A percentile compares a stretch with the other conserved stretches of the same genome.
These are phyloP conservation scores for Teunomyces aglyptinius DNA, from an alignment of 805 yeast species.

Conservation along the genomic window DNA sequence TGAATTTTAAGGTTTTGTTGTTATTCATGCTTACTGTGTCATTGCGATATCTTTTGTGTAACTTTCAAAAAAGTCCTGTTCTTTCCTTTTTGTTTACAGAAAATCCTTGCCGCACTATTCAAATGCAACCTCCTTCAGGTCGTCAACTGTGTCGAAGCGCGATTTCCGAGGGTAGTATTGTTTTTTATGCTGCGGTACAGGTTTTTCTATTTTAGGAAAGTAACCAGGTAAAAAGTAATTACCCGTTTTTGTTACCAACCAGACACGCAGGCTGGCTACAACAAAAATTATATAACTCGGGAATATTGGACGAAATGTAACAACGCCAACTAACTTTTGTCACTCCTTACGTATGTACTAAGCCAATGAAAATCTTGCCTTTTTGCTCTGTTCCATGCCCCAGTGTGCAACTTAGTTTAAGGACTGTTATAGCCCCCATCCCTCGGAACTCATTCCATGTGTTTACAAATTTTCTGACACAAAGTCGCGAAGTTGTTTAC, in stretches of 20 bases:
- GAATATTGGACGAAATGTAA: background rate
- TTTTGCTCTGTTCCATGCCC: background rate
- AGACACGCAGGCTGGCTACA: background rate
- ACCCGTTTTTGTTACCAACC: background rate
- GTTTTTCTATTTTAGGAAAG: background rate
- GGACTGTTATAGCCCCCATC: background rate
- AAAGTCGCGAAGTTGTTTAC: conserved; percentile 3
- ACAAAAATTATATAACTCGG: background rate
- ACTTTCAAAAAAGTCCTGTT: background rate
- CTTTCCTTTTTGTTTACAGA: background rate
- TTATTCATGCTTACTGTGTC: too few relatives aligned
- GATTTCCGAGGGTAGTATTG: background rate
- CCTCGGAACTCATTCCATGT: background rate
- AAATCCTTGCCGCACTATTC: background rate
- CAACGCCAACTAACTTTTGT: conserved; percentile 2
- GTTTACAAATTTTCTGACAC: conserved; percentile 2
- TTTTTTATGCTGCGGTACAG: background rate
- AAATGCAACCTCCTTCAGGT: too few relatives aligned
- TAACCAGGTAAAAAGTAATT: background rate
- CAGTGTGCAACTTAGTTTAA: background rate
- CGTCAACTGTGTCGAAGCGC: background rate
- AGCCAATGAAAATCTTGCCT: background rate
- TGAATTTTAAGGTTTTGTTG: background rate
- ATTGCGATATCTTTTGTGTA: background rate
- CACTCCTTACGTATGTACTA: conserved; percentile 1